These are phyloP conservation scores for Hippophae tibetana DNA, from an alignment of 306 rosid genomes.

Conservation along the genomic window DNA sequence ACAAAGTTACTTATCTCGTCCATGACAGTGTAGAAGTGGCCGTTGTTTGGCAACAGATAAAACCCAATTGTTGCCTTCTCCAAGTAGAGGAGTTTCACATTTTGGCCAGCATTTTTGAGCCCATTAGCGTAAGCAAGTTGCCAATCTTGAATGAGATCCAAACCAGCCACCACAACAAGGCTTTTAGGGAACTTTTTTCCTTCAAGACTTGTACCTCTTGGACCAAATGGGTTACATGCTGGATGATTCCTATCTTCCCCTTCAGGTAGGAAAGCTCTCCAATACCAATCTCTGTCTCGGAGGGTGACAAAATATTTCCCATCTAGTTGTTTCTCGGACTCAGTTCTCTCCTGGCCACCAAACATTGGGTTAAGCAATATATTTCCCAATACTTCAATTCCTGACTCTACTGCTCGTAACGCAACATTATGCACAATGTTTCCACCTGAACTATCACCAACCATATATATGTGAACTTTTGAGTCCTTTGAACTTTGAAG, in stretches of 20 bases:
- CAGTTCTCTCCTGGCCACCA: conserved; percentile 78
- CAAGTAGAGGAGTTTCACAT: conserved; percentile 57
- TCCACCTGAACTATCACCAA: conserved; percentile 96
- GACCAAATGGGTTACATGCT: conserved; percentile 94
- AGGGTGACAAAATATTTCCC: conserved; percentile 83
- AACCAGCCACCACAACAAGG: conserved; percentile 93
- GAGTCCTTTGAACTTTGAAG: conserved; percentile 69
- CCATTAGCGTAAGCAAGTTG: conserved; percentile 82
- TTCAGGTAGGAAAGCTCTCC: conserved; percentile 97
- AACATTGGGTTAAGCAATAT: conserved; percentile 87
- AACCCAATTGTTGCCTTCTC: conserved; percentile 90
- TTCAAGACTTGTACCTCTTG: conserved; percentile 49
- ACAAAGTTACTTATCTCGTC: conserved; percentile 80
- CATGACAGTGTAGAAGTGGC: conserved; percentile 76
- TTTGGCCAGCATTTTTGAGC: conserved; percentile 65
- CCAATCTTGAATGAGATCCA: conserved; percentile 93
- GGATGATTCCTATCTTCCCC: conserved; percentile 93
- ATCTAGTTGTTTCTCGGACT: conserved; percentile 63
- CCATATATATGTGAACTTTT: conserved; percentile 70
- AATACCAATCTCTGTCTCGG: conserved; percentile 90
- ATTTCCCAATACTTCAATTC: conserved; percentile 66
- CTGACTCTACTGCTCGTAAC: conserved; percentile 53
- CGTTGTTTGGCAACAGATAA: conserved; percentile 83
- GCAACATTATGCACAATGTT: conserved; percentile 96
- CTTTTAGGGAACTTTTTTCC: conserved; percentile 74